A percentile compares a stretch with the other conserved stretches of the same genome.
phyloP scores from a whole-genome alignment of 2,329 filamentous ascomycete genomes.

The Dryadomyces quercus-mongolicae region DNA sequence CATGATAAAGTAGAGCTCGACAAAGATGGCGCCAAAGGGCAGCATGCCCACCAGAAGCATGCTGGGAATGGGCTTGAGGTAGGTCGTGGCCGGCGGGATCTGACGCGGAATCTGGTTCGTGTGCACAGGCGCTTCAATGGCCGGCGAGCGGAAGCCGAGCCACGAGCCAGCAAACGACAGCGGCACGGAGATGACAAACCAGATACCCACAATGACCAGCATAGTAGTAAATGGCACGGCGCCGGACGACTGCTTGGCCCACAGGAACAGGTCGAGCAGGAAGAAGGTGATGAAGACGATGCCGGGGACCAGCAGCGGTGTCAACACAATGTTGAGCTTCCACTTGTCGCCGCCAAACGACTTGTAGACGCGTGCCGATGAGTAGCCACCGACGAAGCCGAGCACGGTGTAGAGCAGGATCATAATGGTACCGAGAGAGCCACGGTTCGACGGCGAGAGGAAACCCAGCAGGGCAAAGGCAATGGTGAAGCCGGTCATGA shows the following conservation, averaged over 20 bases:
- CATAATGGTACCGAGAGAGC: conserved; percentile 85
- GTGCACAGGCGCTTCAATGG: conserved; percentile 69
- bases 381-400: conserved; percentile 84
- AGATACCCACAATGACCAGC: conserved; percentile 84
- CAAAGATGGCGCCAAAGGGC: conserved; percentile 93
- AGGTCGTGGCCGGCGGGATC: conserved; percentile 69
- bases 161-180: conserved; percentile 84
- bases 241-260: conserved; percentile 83
- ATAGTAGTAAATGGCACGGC: conserved; percentile 96
- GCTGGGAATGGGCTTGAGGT: conserved; percentile 75
- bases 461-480: conserved; percentile 88
- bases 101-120: conserved; percentile 98
- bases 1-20: conserved; percentile 99
- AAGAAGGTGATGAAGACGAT: conserved; percentile 85
- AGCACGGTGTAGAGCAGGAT: conserved; percentile 88
- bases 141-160: conserved; percentile 71
- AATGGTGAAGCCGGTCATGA: conserved; percentile 94
- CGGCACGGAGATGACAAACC: conserved; percentile 94
- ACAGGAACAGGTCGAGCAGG: conserved; percentile 89
- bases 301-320: conserved; percentile 72
- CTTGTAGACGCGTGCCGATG: conserved; percentile 87
- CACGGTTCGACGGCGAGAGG: conserved; percentile 88
- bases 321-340: conserved; percentile 87
- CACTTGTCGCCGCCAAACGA: conserved; percentile 82
- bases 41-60: conserved; percentile 87